Base-by-base conservation (phyloP, 2,329 filamentous ascomycete genomes). In the Coniochaeta pulveracea region DNA sequence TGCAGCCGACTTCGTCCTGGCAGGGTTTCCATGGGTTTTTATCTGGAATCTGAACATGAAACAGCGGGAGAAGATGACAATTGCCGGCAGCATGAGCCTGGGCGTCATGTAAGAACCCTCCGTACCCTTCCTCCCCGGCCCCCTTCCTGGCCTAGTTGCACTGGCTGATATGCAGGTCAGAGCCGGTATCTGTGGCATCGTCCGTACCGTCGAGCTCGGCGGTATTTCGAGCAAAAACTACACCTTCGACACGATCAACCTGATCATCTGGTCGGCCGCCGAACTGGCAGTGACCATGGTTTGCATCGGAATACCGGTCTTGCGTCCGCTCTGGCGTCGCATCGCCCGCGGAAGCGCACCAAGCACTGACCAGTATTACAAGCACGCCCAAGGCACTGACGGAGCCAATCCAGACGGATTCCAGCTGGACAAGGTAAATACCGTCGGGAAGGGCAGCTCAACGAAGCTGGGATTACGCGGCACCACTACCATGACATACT, bases 281-380 rank as follows among this genome's bases (percentile, higher is more conserved):
- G 45, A 48, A 24, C 45, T 47, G 21, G 37, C 40, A 31, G 40
- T 45, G 14, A 46, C 43, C 34, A 43, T 46, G 39, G 37, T 45
- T 26, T 45, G 43, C 30, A 41, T 38, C 21, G 43, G 42, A 34
- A 37, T 47, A 21, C 44, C 43, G 8, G 36, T 43, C 16, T 33
- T 37, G n/a, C 41, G 40, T 11, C 44, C 43, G 1, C 34, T 47
- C 10, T 42, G n/a, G 15, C n/a, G n/a, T n/a, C n/a, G n/a, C n/a
- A n/a, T n/a, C n/a, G n/a, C n/a, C n/a, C n/a, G n/a, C n/a, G n/a
- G n/a, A n/a, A n/a, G n/a, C n/a, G 24, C 6, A 10, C 6, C 21
- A n/a, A 26, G 24, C 15, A 26, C 6, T 5, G 6, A 26, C 24
- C 6, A 14, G 11, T 26, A 26, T n/a, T 26, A n/a, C 11, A 26